Evolutionary conservation across 2,329 filamentous ascomycete species (phyloP), one percentile per base, ranked within the genome.

Genomic region (Diaporthe sp.): DNA sequence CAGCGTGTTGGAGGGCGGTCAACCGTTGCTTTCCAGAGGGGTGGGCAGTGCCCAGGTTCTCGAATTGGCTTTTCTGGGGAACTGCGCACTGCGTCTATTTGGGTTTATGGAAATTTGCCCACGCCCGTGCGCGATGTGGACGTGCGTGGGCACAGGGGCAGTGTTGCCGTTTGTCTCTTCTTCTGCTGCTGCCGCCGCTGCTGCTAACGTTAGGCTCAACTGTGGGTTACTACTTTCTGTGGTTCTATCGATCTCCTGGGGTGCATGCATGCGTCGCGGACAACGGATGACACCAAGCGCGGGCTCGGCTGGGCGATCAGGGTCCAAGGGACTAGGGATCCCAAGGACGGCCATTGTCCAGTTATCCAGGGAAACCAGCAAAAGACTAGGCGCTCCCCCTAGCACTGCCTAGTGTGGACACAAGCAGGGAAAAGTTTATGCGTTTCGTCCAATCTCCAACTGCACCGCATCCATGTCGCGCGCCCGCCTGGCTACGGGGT

Each of bases 271-370:
- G 34, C 31, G 28, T 34, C 53, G 47, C 65, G 65, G 65, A 42
- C 65, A 70, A 70, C 65, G 34, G 65, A 70, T 70, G 65, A 13
- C 49, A 70, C 65, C 65, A 39, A 31, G 65, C 65, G 31, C 65
- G 65, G 65, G 42, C 65, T 70, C 49, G 65, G 65, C 47, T 53
- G 65, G 65, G 65, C 65, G 65, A 70, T 70, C 65, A 63, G 60
- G 60, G 60, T 63, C 60, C 60, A 63, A 63, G n/a, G 60, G n/a
- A 42, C 60, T 39, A 60, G 4, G 44, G 44, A 49, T 22, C 20
- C 20, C 42, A 22, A 49, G 44, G 44, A 49, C 51, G 31, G 31
- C 25, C 25, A 7, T 22, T 22, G 17, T 25, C 39, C 42, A 39
- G 28, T 3, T 13, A 31, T 37, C 22, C 31, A 60, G 55, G 17